Evolutionary conservation across 192 early-diverging fungal genomes (phyloP), one percentile per base, ranked within the genome.

Genomic region (Backusella tarrabulga): DNA sequence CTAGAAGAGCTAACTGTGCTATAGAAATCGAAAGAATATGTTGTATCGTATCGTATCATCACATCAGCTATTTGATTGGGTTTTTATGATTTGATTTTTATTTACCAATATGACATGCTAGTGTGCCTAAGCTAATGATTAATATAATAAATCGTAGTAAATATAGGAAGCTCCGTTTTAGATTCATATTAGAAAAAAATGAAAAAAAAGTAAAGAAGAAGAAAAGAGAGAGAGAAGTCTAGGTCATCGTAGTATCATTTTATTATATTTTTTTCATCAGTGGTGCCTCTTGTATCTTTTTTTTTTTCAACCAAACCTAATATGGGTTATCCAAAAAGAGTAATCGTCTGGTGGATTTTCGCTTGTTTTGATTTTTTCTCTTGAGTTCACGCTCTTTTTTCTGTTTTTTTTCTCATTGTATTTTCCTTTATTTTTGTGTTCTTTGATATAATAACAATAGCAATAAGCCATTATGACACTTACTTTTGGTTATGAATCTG

Each of bases 401-500:
- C 23, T 60, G 1, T 60, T 26, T 26, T 60, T 60, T 26, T 29
- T 26, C 26, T 8, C 8, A 56, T 21, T 56, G 8, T 56, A 21
- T 26, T 63, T 29, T 26, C 29, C 26, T 14, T 60, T 60, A 23
- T 23, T 23, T 56, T 8, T 11, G 14, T 19, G 19, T n/a, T 52
- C 12, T 60, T 17, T 44, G 15, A 14, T 5, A 44, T 44, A 17
- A 44, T 15, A 12, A 12, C 29, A 4, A 14, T 32, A 60, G 4
- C 0, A 29, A 12, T 63, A 26, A 12, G n/a, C 9, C 23, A 72
- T 6, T 17, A 80, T 80, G 79, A 70, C 52, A 44, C 41, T 80
- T 71, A 50, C 54, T 7, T 80, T 72, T 63, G 79, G 79, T 34
- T 80, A 80, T 76, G 79, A 80, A 76, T 72, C 76, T 68, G 79